Percentiles rank a stretch among this genome's conserved stretches.
Conservation (phyloP, 1,139 yeast species). For the Diutina ranongensis region DNA sequence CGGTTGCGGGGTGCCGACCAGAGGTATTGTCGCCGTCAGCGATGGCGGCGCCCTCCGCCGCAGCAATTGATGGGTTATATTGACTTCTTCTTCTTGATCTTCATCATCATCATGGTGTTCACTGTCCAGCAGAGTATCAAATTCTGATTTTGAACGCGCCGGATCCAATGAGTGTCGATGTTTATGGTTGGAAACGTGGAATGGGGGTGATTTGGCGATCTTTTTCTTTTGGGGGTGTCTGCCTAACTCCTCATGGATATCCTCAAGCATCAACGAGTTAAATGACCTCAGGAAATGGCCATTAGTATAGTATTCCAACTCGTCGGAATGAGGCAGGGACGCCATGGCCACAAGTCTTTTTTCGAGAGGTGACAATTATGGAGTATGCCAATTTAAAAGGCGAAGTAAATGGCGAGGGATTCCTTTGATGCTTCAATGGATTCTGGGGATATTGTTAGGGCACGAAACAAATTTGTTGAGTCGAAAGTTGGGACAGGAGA, state of each 20-base stretch:
- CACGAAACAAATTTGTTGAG: background rate
- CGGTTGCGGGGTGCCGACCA: background rate
- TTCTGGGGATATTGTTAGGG: no score
- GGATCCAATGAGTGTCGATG: background rate
- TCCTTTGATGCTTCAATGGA: no score
- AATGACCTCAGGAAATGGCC: slow-evolving; percentile 2
- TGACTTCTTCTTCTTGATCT: background rate
- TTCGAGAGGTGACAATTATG: no score
- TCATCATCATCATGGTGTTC: background rate
- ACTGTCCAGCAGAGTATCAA: background rate
- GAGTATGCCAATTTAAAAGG: no score
- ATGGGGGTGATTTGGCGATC: background rate
- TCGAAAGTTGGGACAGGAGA: background rate
- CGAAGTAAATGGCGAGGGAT: no score
- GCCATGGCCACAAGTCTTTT: slow-evolving; percentile 5
- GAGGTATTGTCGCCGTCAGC: no score
- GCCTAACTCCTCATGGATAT: slow-evolving; percentile 1
- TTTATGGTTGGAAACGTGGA: background rate
- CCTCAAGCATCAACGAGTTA: slow-evolving; percentile 5
- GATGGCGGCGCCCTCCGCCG: background rate
- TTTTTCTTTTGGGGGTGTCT: background rate
- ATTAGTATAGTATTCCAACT: slow-evolving; percentile 6
- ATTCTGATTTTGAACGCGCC: background rate
- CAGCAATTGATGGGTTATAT: background rate
- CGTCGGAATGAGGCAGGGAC: slow-evolving; percentile 4